Evolutionary conservation across 495 filamentous ascomycete genomes (phyloP).

Genomic region (Trichoderma gamsii): DNA sequence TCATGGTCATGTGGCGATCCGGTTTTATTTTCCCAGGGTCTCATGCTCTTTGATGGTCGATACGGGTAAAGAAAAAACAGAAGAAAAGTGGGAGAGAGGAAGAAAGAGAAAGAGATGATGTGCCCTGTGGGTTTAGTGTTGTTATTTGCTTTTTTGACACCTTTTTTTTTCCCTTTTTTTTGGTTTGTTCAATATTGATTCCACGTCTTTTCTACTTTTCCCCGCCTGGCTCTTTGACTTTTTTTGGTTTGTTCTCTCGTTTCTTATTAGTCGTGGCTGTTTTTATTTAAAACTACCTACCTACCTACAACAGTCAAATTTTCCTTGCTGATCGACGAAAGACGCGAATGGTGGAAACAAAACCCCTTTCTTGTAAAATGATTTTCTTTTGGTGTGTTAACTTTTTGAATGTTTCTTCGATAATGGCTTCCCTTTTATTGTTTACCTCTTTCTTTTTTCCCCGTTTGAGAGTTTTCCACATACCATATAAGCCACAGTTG

Average conservation of each 20-base stretch:
- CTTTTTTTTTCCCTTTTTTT: conserved; percentile 8
- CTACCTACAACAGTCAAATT: background rate
- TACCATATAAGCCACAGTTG: conserved; percentile 9
- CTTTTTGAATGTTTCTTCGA: background rate
- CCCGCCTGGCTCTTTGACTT: background rate
- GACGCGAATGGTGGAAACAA: background rate
- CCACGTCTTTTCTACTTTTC: background rate
- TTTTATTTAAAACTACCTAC: background rate
- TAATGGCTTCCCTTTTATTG: background rate
- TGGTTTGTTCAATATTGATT: background rate
- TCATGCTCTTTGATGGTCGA: background rate
- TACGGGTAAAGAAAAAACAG: background rate
- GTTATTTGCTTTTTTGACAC: conserved; percentile 3
- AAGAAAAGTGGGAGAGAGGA: background rate
- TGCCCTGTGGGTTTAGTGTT: background rate
- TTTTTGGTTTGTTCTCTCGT: background rate
- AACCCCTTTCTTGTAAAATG: background rate
- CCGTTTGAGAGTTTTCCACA: background rate
- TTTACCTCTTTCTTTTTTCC: background rate
- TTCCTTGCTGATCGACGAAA: background rate
- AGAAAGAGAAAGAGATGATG: conserved; percentile 5
- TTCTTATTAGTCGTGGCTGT: background rate
- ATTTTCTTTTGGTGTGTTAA: background rate
- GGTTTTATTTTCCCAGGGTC: background rate
- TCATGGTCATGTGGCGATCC: conserved; percentile 15